Percentiles rank a stretch among this genome's conserved stretches.
Evolutionary conservation across 2,329 filamentous ascomycete genomes (phyloP).

Genomic region (Elsinoe ampelina): DNA sequence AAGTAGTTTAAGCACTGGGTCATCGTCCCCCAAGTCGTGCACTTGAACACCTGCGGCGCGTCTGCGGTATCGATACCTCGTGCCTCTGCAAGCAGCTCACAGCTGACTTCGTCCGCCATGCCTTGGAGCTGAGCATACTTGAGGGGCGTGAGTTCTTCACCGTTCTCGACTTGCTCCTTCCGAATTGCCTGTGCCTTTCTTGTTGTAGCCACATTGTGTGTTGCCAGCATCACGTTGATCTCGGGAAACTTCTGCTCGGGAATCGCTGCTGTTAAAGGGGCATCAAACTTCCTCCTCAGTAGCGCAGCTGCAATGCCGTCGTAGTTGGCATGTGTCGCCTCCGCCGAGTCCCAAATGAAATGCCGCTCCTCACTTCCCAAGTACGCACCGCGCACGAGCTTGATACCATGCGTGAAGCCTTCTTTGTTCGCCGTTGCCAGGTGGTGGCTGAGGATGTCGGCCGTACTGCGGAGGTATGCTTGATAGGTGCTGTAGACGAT

Average conservation of each 20-base stretch:
- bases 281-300: slow-evolving; percentile 53
- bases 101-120: slow-evolving; percentile 89
- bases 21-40: slow-evolving; percentile 48
- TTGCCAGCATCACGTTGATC: slow-evolving; percentile 61
- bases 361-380: slow-evolving; percentile 41
- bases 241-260: slow-evolving; percentile 30
- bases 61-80: slow-evolving; percentile 30
- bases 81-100: slow-evolving; percentile 37
- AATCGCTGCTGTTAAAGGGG: slow-evolving; percentile 38
- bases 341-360: slow-evolving; percentile 46
- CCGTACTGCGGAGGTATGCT: slow-evolving; percentile 44
- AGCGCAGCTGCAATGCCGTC: slow-evolving; percentile 61
- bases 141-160: slow-evolving; percentile 38
- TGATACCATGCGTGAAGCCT: slow-evolving; percentile 45
- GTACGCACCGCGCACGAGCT: slow-evolving; percentile 50
- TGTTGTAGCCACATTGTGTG: slow-evolving; percentile 72
- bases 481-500: slow-evolving; percentile 63
- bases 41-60: slow-evolving; percentile 44
- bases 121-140: slow-evolving; percentile 77
- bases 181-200: slow-evolving; percentile 42
- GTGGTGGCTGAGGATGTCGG: slow-evolving; percentile 36
- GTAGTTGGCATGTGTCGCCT: slow-evolving; percentile 53
- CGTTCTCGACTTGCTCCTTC: slow-evolving; percentile 33
- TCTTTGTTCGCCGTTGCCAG: slow-evolving; percentile 38
- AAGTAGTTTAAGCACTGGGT: slow-evolving; percentile 74